These are phyloP conservation scores for Paracamarosporium sp. DNA, from an alignment of 2,329 filamentous ascomycete species.

Conservation along the genomic window DNA sequence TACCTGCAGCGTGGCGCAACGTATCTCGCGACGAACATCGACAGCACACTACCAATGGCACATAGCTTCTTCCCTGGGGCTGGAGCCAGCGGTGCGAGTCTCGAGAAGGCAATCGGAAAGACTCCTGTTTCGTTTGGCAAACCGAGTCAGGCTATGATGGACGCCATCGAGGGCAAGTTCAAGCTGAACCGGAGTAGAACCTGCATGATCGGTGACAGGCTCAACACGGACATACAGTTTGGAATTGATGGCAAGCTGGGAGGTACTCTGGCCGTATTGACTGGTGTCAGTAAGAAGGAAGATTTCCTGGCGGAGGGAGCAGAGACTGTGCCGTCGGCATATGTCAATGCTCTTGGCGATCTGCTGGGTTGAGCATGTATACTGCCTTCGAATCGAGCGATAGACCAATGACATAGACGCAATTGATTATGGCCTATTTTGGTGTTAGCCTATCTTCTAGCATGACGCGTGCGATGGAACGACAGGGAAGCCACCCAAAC, in stretches of 20 bases:
- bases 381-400: neutral
- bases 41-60: constrained; percentile 85
- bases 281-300: constrained; percentile 84
- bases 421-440: neutral
- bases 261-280: constrained; percentile 88
- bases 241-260: constrained; percentile 89
- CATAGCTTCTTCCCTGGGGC: constrained; percentile 90
- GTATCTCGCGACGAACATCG: constrained; percentile 92
- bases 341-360: constrained; percentile 85
- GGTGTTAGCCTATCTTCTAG: neutral
- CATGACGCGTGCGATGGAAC: neutral
- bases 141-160: constrained; percentile 99
- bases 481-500: neutral
- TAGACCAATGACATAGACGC: neutral
- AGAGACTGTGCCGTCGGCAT: constrained; percentile 76
- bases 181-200: constrained; percentile 81
- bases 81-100: constrained; percentile 78
- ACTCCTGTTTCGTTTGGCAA: constrained; percentile 86
- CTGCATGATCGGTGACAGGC: constrained; percentile 94
- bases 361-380: constrained; percentile 53
- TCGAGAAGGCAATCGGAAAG: constrained; percentile 68
- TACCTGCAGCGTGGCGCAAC: constrained; percentile 83
- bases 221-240: constrained; percentile 96
- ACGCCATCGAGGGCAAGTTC: constrained; percentile 96
- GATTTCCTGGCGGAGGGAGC: constrained; percentile 77